A percentile compares a stretch with the other conserved stretches of the same genome.
phyloP scores from a whole-genome alignment of 495 filamentous ascomycete species.

The Podospora fimiseda region DNA sequence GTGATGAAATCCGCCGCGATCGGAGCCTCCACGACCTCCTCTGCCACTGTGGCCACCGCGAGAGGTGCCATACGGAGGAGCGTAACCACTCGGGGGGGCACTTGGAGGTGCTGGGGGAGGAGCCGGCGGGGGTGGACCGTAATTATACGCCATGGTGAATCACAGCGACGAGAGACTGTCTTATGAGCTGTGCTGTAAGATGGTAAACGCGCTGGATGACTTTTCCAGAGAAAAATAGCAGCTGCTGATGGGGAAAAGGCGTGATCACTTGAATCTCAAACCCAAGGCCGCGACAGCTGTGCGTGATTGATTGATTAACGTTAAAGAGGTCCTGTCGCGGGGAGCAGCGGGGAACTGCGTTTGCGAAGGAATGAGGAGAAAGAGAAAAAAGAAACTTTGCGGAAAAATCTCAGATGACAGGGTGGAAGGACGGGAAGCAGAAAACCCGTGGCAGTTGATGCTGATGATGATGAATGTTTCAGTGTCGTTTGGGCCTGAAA shows the following conservation, averaged over 20 bases:
- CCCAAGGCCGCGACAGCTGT: neutral
- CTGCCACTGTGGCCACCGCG: slow-evolving; percentile 25
- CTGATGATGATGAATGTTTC: neutral
- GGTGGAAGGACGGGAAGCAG: neutral
- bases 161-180: neutral
- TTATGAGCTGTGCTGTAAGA: neutral
- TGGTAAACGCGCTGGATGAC: slow-evolving; percentile 3
- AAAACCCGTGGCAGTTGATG: neutral
- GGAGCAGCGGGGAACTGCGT: too few relatives aligned
- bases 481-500: neutral
- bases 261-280: slow-evolving; percentile 18
- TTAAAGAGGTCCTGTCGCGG: too few relatives aligned
- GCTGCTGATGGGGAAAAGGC: slow-evolving; percentile 3
- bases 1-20: slow-evolving; percentile 34
- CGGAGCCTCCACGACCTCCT: slow-evolving; percentile 30
- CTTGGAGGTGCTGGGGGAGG: slow-evolving; percentile 38
- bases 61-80: slow-evolving; percentile 31
- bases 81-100: slow-evolving; percentile 23
- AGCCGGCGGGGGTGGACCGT: slow-evolving; percentile 50
- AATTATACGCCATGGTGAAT: slow-evolving; percentile 40
- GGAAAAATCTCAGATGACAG: neutral
- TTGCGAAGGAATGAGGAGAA: neutral
- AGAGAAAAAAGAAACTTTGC: neutral
- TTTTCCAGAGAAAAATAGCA: slow-evolving; percentile 5
- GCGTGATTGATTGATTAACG: neutral